Base-by-base conservation (phyloP, 2,329 filamentous ascomycete species). In the Didymella exigua region DNA sequence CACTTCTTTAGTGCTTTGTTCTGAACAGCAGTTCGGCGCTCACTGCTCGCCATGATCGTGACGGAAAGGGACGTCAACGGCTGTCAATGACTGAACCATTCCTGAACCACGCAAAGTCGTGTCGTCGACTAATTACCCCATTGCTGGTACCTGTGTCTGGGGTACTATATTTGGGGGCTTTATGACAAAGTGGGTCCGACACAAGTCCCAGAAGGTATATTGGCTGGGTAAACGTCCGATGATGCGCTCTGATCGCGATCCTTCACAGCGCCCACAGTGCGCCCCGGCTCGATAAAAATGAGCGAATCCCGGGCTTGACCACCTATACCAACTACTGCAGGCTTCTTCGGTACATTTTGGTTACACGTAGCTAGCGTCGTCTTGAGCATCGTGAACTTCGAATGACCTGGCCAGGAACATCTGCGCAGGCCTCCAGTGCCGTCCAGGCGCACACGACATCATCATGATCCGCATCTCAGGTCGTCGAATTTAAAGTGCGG, bases 361-460 rank as follows among this genome's bases (percentile, higher is more conserved):
- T 49, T 19, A 16, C 40, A 18, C 19, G 18, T 16, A 36, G 33
- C 30, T 44, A 46, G 51, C 45, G 38, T 49, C 40, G 11, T 42
- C 29, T 36, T 16, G 27, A 41, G 41, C 23, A 34, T 45, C 23
- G 23, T 19, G 34, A 36, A 14, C 26, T n/a, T 37, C 2, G 14
- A 6, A 11, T 21, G 10, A 36, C 34, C 34, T 49, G 36, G 49
- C 43, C 21, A 41, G 34, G 24, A 30, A 42, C 14, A n/a, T 29
- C 18, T 31, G 29, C 34, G 29, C 46, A 49, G 49, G 46, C 52
- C 40, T 45, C 23, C 36, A 36, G 29, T 36, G 34, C 34, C 29
- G 16, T 49, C 27, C 27, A 41, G 18, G 46, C 24, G 52, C 52
- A 36, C 41, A 42, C 52, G 46, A 50, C 52, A 55, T 55, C 52